These are phyloP conservation scores for Penicillium sp. DNA, from an alignment of 2,329 filamentous ascomycete species.

Conservation along the genomic window DNA sequence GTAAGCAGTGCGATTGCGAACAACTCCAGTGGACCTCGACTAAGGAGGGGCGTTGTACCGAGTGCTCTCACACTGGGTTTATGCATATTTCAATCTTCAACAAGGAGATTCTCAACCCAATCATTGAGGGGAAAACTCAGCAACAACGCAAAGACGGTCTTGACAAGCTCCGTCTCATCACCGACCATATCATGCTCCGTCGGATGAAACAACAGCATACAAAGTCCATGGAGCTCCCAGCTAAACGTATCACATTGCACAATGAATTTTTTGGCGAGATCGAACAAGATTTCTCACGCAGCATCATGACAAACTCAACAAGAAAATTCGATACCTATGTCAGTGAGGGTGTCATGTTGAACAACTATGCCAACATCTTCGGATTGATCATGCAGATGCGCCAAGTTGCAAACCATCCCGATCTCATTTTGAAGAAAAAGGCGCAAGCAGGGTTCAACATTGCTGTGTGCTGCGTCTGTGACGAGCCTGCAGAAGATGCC, in stretches of 20 bases:
- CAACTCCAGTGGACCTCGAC: constrained; percentile 80
- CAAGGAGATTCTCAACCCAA: constrained; percentile 87
- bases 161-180: constrained; percentile 79
- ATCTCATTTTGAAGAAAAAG: constrained; percentile 87
- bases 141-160: constrained; percentile 67
- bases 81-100: constrained; percentile 83
- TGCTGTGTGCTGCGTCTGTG: constrained; percentile 89
- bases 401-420: constrained; percentile 93
- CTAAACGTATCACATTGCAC: constrained; percentile 88
- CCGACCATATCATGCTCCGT: constrained; percentile 90
- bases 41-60: constrained; percentile 65
- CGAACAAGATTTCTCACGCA: constrained; percentile 90
- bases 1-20: constrained; percentile 79
- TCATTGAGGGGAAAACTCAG: constrained; percentile 55
- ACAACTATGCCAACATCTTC: constrained; percentile 99
- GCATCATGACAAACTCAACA: constrained; percentile 88
- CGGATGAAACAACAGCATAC: constrained; percentile 93
- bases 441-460: constrained; percentile 83
- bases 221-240: constrained; percentile 90
- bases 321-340: constrained; percentile 96
- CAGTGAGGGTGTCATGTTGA: constrained; percentile 85
- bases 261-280: constrained; percentile 96
- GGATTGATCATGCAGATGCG: constrained; percentile 99
- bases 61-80: constrained; percentile 65
- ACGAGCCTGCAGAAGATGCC: constrained; percentile 92